These are phyloP conservation scores for Phytophthora sojae DNA, from an alignment of 352 stramenopile species.

Conservation along the genomic window DNA sequence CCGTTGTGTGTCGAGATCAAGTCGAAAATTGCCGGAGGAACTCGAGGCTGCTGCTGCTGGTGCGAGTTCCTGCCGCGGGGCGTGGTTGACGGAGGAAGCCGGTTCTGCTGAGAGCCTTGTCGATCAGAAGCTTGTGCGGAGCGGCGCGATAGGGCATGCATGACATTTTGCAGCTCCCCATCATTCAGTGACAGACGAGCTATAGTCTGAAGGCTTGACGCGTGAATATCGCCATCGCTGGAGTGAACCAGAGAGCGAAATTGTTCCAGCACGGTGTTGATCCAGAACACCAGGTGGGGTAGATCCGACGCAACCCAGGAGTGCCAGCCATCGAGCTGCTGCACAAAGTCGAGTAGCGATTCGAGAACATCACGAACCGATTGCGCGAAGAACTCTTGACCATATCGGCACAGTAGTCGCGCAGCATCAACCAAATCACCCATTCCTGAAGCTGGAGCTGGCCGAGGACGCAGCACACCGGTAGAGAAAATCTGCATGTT, in stretches of 20 bases:
- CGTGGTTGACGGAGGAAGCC: neutral
- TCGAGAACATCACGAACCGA: conserved; percentile 16
- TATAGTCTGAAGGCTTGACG: conserved; percentile 2
- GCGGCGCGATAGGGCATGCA: conserved; percentile 15
- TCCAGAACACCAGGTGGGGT: conserved; percentile 18
- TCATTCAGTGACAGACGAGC: conserved; percentile 20
- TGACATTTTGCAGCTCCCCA: conserved; percentile 17
- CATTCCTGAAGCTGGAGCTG: conserved; percentile 4
- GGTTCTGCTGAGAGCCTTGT: neutral
- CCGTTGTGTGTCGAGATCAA: conserved; percentile 16
- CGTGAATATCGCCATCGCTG: conserved; percentile 9
- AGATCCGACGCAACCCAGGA: conserved; percentile 14
- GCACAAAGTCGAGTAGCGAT: conserved; percentile 21
- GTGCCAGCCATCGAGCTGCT: conserved; percentile 21
- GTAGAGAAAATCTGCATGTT: conserved; percentile 15
- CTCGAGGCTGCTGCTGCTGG: conserved; percentile 10
- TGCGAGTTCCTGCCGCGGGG: neutral
- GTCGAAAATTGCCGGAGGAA: conserved; percentile 16
- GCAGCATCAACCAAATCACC: conserved; percentile 13
- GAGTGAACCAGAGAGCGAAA: conserved; percentile 16
- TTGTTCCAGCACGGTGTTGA: conserved; percentile 21
- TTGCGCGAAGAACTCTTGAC: conserved; percentile 14
- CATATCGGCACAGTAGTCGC: conserved; percentile 12
- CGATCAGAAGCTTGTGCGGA: neutral
- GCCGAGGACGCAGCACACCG: conserved; percentile 2